A percentile compares a stretch with the other conserved stretches of the same genome.
These are phyloP conservation scores for Meyerozyma elateridarum DNA, from an alignment of 1,139 yeast species.

Conservation along the genomic window DNA sequence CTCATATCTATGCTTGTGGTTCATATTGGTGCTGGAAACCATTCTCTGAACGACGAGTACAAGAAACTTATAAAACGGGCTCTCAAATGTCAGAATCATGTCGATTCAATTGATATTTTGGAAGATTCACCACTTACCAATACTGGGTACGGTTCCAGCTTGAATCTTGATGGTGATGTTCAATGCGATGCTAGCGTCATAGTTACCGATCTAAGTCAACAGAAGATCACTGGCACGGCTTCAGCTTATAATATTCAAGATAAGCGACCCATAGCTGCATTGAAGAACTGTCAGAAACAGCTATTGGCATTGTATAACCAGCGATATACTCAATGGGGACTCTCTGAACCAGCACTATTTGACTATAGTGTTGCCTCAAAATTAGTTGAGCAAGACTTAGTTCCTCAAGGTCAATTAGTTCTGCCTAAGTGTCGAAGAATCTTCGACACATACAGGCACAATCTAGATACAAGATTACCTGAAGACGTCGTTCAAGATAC, in stretches of 20 bases:
- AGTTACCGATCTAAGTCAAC: background rate
- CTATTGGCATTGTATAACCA: background rate
- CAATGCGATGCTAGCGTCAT: slow-evolving; percentile 5
- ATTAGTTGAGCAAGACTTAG: no score
- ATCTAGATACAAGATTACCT: slow-evolving; percentile 8
- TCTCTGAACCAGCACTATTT: slow-evolving; percentile 1
- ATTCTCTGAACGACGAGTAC: slow-evolving; percentile 18
- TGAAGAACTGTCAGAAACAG: background rate
- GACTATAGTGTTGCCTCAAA: slow-evolving; percentile 2
- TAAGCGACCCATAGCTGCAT: background rate
- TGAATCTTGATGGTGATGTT: slow-evolving; percentile 3
- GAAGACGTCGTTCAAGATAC: slow-evolving; percentile 24
- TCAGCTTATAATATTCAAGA: slow-evolving; percentile 2
- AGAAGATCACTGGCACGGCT: background rate
- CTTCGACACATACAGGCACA: no score
- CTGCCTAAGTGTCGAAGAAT: no score
- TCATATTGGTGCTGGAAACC: slow-evolving; percentile 43
- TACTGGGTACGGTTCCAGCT: slow-evolving; percentile 6
- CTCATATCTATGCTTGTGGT: slow-evolving; percentile 19
- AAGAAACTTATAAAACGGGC: slow-evolving; percentile 21
- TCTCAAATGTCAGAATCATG: slow-evolving; percentile 8
- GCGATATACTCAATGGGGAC: background rate
- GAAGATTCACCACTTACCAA: slow-evolving; percentile 5
- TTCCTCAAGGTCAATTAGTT: no score
- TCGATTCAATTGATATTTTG: background rate